Percentiles rank a stretch among this genome's conserved stretches.
Conservation (phyloP, 176 grass and related monocot species). For the Bolboschoenus planiculmis region DNA sequence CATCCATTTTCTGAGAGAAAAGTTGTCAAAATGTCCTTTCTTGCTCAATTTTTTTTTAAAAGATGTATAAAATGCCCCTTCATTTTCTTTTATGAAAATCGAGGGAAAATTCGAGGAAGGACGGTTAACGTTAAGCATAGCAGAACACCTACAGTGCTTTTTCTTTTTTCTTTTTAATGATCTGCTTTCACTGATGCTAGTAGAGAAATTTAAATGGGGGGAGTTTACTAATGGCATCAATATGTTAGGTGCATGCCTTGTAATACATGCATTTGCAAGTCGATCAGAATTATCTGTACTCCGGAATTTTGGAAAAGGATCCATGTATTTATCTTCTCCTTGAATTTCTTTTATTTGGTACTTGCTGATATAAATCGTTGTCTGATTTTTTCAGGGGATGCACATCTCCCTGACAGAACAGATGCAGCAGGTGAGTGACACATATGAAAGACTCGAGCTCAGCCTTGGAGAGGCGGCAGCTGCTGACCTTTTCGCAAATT, state of each 20-base stretch:
- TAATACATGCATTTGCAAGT: neutral
- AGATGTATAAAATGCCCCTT: neutral
- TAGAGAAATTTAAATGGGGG: neutral
- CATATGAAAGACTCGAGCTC: slow-evolving; percentile 42
- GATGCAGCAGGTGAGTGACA: slow-evolving; percentile 74
- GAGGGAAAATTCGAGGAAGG: neutral
- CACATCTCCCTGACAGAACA: slow-evolving; percentile 56
- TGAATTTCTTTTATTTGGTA: neutral
- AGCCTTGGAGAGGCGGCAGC: slow-evolving; percentile 54
- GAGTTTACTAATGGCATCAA: neutral
- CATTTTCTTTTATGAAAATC: neutral
- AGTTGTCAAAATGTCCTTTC: neutral
- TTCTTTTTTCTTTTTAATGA: neutral
- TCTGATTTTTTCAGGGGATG: slow-evolving; percentile 42
- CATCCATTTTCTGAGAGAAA: neutral
- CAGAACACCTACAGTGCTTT: neutral
- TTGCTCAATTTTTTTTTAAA: neutral
- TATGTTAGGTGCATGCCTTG: neutral
- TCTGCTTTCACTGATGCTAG: neutral
- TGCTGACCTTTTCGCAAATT: slow-evolving; percentile 43
- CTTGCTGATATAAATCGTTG: neutral
- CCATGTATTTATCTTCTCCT: neutral
- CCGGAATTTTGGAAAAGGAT: neutral
- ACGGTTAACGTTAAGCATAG: neutral
- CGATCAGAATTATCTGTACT: neutral